Base-by-base conservation (phyloP, 495 filamentous ascomycete genomes). In the Aspergillus nidulans region DNA sequence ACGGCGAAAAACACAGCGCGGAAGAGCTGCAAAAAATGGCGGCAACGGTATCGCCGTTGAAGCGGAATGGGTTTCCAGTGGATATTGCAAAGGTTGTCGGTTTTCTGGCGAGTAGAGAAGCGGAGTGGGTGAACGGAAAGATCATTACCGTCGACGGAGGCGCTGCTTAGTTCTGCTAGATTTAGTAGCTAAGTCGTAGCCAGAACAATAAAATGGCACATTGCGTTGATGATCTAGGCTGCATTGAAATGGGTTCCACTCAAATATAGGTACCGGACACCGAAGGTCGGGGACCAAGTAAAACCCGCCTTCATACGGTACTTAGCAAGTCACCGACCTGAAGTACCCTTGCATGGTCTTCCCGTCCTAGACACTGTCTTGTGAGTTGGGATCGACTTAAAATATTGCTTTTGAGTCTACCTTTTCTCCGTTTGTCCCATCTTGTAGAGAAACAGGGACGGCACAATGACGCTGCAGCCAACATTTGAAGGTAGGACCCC, bases 51-150 rank as follows among this genome's bases (percentile, higher is more conserved):
- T 36, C 28, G 30, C 83, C 82, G 38, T 59, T 85, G 48, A 73
- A 75, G 46, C 69, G 82, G 50, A 79, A 78, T 57, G 82, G 76
- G 32, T 58, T 76, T 30, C 80, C 83, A 0, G 70, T 72, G 42
- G 83, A 85, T 63, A 79, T 85, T 56, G 83, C 79, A 41, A 68
- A 78, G 13, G 77, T 82, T 20, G 78, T 82, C 30, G 77, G 71
- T 48, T 82, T 85, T 57, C 59, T 85, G 54, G 74, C 73, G 25
- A 77, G 74, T 51, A 74, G 70, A 8, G 83, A 81, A 51, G 77
- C 78, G 54, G 77, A 79, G 60, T 85, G 83, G 83, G 73, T 85
- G 54, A 85, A 84, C 66, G 82, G 81, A 74, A 64, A 68, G 77
- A 69, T n/a, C 28, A 28, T 44, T 49, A 28, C 16, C 28, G 38